Evolutionary conservation across 768 basidiomycete species (phyloP), one percentile per base, ranked within the genome.

Genomic region (Trametes cingulata): DNA sequence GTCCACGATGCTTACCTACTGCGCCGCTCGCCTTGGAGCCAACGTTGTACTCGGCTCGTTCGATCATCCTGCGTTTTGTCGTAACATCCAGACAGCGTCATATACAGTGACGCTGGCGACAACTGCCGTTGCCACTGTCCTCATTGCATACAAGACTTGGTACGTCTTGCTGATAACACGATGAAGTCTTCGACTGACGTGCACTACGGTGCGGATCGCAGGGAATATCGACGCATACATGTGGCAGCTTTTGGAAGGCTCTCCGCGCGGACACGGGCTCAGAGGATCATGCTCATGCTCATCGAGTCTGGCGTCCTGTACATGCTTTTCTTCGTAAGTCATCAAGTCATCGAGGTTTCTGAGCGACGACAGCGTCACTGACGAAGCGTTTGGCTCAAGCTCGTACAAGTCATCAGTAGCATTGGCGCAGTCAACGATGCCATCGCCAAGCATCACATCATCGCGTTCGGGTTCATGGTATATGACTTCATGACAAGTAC

Each of bases 261-360:
- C 6, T 48, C 55, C 17, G 35, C 37, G 7, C 64, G 56, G n/a
- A 60, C 64, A 13, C 64, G 58, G 6, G 59, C 52, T 6, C 59
- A 66, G 45, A 61, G 33, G 15, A 17, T 69, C 22, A 59, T 67
- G 52, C 9, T 64, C 7, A 56, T 69, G 8, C 59, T 69, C 54
- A 37, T 69, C 35, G 68, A 69, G 43, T 64, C 68, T 14, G 68
- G 68, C 29, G 20, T 69, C 3, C 25, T 67, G 0, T 69, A 69
- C 52, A 61, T 67, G 52, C 62, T 69, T 39, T 69, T 67, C 53
- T 69, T 67, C 51, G 68, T 69, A 40, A 25, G 68, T 41, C 15
- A 37, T 6, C n/a, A n/a, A n/a, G n/a, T n/a, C n/a, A n/a, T n/a
- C n/a, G n/a, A 6, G 12, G n/a, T 33, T 33, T 3, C 6, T 46